Conservation (phyloP, 345 rosid species). For the Cardiospermum halicacabum region DNA sequence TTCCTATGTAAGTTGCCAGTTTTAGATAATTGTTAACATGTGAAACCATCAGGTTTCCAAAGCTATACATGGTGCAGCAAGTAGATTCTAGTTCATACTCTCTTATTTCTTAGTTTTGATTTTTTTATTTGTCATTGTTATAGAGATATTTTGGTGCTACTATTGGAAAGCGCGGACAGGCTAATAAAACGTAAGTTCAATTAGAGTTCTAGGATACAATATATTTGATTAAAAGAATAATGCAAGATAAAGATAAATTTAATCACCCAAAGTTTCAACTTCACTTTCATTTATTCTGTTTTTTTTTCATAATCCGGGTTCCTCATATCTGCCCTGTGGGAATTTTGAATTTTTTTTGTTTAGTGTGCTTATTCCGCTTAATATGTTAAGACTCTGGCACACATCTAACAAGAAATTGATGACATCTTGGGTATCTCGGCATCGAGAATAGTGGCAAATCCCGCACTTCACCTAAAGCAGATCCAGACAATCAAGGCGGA, state of each 20-base stretch:
- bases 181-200: slow-evolving; percentile 86
- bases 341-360: too few species aligned
- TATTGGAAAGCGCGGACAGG: slow-evolving; percentile 95
- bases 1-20: slow-evolving; percentile 64
- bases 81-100: not conserved
- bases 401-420: too few species aligned
- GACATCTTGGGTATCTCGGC: too few species aligned
- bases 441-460: too few species aligned
- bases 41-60: not conserved
- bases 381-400: too few species aligned
- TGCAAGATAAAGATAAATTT: not conserved
- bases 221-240: not conserved
- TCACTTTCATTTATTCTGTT: too few species aligned
- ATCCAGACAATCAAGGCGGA: too few species aligned
- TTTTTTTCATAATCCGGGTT: too few species aligned
- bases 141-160: slow-evolving; percentile 97
- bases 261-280: not conserved
- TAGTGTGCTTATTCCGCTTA: too few species aligned
- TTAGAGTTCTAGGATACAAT: slow-evolving; percentile 6
- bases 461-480: too few species aligned
- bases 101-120: not conserved
- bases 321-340: too few species aligned
- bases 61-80: not conserved
- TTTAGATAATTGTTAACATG: not conserved
- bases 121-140: slow-evolving; percentile 16